A percentile compares a stretch with the other conserved stretches of the same genome.
These are phyloP conservation scores for Knufia fluminis DNA, from an alignment of 2,329 filamentous ascomycete species.

Conservation along the genomic window DNA sequence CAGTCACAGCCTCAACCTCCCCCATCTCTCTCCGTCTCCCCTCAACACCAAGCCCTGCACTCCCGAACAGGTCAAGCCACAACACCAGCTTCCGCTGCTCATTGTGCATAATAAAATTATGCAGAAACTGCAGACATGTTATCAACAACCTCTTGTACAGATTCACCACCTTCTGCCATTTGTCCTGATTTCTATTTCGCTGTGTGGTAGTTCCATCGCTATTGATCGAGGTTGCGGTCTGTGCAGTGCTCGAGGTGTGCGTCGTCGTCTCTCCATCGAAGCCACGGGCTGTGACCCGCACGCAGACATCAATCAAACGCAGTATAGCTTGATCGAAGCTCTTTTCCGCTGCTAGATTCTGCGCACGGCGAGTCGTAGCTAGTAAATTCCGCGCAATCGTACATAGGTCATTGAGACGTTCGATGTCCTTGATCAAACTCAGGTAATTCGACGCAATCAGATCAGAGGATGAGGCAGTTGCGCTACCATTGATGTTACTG, in stretches of 20 bases:
- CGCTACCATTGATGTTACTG: constrained; percentile 16
- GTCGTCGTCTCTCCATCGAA: constrained; percentile 50
- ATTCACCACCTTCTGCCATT: constrained; percentile 57
- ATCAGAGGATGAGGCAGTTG: constrained; percentile 43
- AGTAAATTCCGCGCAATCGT: constrained; percentile 54
- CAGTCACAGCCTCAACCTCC: constrained; percentile 5
- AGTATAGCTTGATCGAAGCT: constrained; percentile 54
- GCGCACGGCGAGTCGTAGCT: constrained; percentile 50
- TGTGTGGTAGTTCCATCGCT: no score
- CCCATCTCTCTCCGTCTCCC: not conserved
- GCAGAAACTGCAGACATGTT: constrained; percentile 56
- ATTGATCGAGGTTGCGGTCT: no score
- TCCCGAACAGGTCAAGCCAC: constrained; percentile 57
- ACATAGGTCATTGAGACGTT: constrained; percentile 53
- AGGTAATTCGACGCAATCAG: constrained; percentile 53
- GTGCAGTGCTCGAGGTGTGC: no score
- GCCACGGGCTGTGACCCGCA: constrained; percentile 54
- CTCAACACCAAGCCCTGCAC: constrained; percentile 35
- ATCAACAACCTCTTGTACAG: constrained; percentile 58
- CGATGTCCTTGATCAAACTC: constrained; percentile 51
- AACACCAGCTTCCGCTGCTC: constrained; percentile 56
- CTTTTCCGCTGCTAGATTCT: constrained; percentile 53
- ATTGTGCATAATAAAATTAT: constrained; percentile 58
- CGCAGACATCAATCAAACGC: constrained; percentile 53
- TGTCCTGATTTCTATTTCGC: constrained; percentile 47